Evolutionary conservation across 2,329 filamentous ascomycete species (phyloP), one percentile per base, ranked within the genome.

Genomic region (Exophiala dermatitidis): DNA sequence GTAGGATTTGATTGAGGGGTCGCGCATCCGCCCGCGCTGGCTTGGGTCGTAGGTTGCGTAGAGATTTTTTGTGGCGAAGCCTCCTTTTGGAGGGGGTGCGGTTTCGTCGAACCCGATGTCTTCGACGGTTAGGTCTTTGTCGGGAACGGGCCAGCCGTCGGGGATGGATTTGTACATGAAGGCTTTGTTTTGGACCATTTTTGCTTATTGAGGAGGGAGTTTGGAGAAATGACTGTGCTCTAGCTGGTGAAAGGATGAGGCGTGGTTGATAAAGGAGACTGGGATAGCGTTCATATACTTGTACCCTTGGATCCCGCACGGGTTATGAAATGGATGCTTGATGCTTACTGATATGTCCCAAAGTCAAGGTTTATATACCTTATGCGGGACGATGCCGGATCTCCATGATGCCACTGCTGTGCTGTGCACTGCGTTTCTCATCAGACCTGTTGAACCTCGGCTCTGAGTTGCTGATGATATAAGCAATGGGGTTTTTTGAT

Each of bases 41-140:
- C 90, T 90, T 2, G 87, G 87, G 68, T 91, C 87, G 71, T 84
- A 84, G 4, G 84, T 87, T 52, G 82, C 74, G 65, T 83, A 86
- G 63, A 82, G 76, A 66, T 85, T 78, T 71, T 86, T 80, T 61
- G 82, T 74, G 28, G 78, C 79, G 45, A 90, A 67, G 46, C 86
- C 81, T 60, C 84, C 84, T 34, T 76, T 65, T 9, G 79, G 74
- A 0, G 61, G 58, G 1, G 58, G 29, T 4, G 78, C 74, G 28
- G 81, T 72, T 60, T 83, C 71, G 66, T 93, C 86, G 60, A 90
- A 83, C 19, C 80, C 76, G 55, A 78, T 78, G 60, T 77, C 71
- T 69, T 93, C 85, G 55, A 90, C 66, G 26, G 71, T 72, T 52
- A 95, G 74, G 69, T 94, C 74, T 69, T 91, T 72, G 45, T 87